These are phyloP conservation scores for Cubamyces lactineus DNA, from an alignment of 768 basidiomycete genomes.

Conservation along the genomic window DNA sequence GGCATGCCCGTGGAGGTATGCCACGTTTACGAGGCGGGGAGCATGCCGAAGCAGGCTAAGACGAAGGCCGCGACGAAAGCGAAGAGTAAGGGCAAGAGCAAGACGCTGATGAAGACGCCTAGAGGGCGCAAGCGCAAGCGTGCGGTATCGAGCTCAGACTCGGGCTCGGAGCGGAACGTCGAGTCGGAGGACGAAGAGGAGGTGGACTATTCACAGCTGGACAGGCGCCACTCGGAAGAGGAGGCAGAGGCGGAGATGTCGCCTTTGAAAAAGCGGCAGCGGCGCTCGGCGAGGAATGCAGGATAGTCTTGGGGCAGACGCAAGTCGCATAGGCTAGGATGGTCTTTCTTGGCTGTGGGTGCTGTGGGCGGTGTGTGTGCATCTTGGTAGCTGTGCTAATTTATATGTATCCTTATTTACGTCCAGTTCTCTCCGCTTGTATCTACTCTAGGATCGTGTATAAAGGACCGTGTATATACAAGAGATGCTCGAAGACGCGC, in stretches of 20 bases:
- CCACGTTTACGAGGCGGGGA: constrained; percentile 37
- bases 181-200: constrained; percentile 35
- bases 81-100: constrained; percentile 31
- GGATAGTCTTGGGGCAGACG: not conserved
- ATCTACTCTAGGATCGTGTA: no score
- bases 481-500: no score
- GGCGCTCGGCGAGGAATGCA: constrained; percentile 10
- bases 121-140: constrained; percentile 33
- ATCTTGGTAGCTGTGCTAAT: not conserved
- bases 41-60: constrained; percentile 7
- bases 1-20: constrained; percentile 50
- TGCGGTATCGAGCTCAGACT: constrained; percentile 13
- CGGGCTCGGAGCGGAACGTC: constrained; percentile 17
- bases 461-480: no score
- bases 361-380: constrained; percentile 2
- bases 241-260: constrained; percentile 10
- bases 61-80: constrained; percentile 32
- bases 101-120: constrained; percentile 8
- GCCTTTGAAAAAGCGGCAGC: constrained; percentile 6
- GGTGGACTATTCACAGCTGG: constrained; percentile 27
- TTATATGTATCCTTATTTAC: constrained; percentile 8
- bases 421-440: not conserved
- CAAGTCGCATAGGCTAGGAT: not conserved
- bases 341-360: not conserved
- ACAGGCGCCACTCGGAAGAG: constrained; percentile 6